These are phyloP conservation scores for Tricholoma saponaceum DNA, from an alignment of 768 basidiomycete genomes.

Conservation along the genomic window DNA sequence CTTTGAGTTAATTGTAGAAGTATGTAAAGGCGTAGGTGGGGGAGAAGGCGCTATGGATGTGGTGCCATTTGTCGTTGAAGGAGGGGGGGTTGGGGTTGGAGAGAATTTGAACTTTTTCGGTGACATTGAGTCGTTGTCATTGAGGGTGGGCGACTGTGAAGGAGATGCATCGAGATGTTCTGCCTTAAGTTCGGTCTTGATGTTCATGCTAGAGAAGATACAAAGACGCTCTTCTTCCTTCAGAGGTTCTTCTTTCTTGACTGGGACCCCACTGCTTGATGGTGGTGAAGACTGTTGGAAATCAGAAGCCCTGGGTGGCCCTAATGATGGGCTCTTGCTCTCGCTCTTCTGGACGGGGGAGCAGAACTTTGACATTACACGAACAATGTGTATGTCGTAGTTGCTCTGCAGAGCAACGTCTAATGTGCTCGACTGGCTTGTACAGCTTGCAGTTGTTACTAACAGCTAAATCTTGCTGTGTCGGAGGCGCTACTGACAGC, in stretches of 20 bases:
- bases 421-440: neutral
- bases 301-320: slow-evolving; percentile 10
- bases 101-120: slow-evolving; percentile 31
- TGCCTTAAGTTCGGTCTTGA: slow-evolving; percentile 28
- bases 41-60: slow-evolving; percentile 39
- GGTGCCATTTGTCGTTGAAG: slow-evolving; percentile 26
- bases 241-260: slow-evolving; percentile 16
- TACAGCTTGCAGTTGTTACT: neutral
- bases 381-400: neutral
- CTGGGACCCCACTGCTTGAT: slow-evolving; percentile 17
- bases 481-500: neutral
- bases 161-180: slow-evolving; percentile 23
- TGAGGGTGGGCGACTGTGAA: slow-evolving; percentile 33
- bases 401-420: neutral
- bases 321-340: slow-evolving; percentile 17
- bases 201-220: slow-evolving; percentile 22
- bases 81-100: slow-evolving; percentile 31
- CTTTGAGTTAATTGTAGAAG: slow-evolving; percentile 21
- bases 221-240: slow-evolving; percentile 25
- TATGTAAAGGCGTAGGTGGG: slow-evolving; percentile 23
- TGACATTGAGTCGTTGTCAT: slow-evolving; percentile 27
- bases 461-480: neutral
- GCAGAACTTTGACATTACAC: slow-evolving; percentile 10
- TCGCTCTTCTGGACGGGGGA: slow-evolving; percentile 13
- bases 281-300: slow-evolving; percentile 18